Percentiles rank a stretch among this genome's conserved stretches.
phyloP scores from a whole-genome alignment of 2,329 filamentous ascomycete genomes.

The Neofusicoccum umdonicola region DNA sequence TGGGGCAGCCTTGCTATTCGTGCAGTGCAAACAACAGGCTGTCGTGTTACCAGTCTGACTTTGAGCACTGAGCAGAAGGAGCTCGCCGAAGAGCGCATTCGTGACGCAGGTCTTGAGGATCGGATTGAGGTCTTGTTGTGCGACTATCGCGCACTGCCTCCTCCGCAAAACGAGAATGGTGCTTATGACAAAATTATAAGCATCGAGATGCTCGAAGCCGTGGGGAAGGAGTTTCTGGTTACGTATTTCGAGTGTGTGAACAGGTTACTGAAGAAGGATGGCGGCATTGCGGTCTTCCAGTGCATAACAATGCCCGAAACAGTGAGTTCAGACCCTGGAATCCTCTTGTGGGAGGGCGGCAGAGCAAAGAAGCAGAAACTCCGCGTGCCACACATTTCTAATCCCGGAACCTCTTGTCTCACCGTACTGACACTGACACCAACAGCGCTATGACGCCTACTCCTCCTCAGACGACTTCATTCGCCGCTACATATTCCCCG shows the following conservation, averaged over 20 bases:
- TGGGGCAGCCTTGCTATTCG: conserved; percentile 74
- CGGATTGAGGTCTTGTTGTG: conserved; percentile 64
- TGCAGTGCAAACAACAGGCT: conserved; percentile 64
- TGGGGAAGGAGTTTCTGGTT: conserved; percentile 64
- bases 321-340: conserved; percentile 20
- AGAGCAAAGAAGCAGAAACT: not conserved
- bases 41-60: conserved; percentile 66
- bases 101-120: conserved; percentile 57
- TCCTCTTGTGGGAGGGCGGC: too few relatives aligned
- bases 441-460: conserved; percentile 61
- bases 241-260: conserved; percentile 68
- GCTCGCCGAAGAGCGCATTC: conserved; percentile 64
- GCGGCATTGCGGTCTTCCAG: conserved; percentile 69
- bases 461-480: conserved; percentile 70
- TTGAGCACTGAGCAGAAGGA: conserved; percentile 67
- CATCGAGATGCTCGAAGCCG: conserved; percentile 76
- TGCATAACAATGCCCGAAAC: conserved; percentile 75
- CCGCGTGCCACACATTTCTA: not conserved
- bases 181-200: conserved; percentile 70
- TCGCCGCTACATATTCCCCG: conserved; percentile 74
- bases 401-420: not conserved
- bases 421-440: too few relatives aligned
- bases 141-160: conserved; percentile 65
- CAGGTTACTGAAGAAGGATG: conserved; percentile 62
- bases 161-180: conserved; percentile 39